These are phyloP conservation scores for Fusarium dlaminii DNA, from an alignment of 2,329 filamentous ascomycete genomes.

Conservation along the genomic window DNA sequence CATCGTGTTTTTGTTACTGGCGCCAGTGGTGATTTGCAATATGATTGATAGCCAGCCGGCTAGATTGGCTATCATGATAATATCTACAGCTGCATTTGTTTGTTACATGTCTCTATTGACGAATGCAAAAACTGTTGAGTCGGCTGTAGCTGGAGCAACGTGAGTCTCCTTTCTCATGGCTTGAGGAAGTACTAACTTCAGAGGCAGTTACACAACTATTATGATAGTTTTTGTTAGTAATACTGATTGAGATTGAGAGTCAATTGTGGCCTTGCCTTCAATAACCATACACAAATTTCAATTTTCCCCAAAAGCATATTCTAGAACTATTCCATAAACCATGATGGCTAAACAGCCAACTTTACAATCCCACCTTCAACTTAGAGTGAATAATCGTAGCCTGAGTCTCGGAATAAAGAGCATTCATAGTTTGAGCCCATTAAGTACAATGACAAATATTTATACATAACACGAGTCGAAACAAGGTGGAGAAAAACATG, in stretches of 20 bases:
- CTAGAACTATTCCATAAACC: fast-evolving
- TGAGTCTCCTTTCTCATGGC: fast-evolving
- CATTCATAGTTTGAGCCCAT: background rate
- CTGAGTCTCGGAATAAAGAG: fast-evolving
- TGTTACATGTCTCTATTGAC: background rate
- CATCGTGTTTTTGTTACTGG: background rate
- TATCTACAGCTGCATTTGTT: background rate
- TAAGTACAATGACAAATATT: background rate
- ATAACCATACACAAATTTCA: background rate
- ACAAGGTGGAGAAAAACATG: background rate
- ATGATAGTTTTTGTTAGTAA: background rate
- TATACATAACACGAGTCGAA: background rate
- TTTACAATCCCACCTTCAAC: fast-evolving
- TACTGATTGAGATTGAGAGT: background rate
- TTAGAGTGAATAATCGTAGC: background rate
- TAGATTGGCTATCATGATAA: background rate
- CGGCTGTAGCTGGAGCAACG: background rate
- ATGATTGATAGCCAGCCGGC: background rate
- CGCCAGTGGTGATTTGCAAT: background rate
- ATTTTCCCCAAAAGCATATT: background rate
- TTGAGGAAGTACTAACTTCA: background rate
- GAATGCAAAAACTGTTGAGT: background rate
- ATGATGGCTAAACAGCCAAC: fast-evolving
- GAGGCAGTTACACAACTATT: background rate
- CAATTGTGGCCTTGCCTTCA: background rate